These are phyloP conservation scores for Epichloe typhina DNA, from an alignment of 2,329 filamentous ascomycete species.

Conservation along the genomic window DNA sequence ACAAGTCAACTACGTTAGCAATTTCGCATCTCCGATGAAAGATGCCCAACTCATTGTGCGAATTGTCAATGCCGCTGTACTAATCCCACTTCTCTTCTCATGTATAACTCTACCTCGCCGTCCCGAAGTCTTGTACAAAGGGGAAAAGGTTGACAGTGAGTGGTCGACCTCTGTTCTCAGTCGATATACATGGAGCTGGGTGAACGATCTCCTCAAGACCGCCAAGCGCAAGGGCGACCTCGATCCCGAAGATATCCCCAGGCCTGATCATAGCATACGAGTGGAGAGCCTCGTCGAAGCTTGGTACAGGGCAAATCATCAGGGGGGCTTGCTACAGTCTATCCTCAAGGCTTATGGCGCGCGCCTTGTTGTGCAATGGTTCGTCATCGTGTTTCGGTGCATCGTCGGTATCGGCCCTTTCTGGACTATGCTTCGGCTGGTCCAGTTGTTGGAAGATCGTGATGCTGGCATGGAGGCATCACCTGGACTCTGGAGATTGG, in stretches of 20 bases:
- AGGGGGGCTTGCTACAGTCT: slow-evolving; percentile 44
- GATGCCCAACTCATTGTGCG: slow-evolving; percentile 32
- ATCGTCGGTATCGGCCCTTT: slow-evolving; percentile 58
- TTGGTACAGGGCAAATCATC: slow-evolving; percentile 35
- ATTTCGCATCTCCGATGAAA: slow-evolving; percentile 18
- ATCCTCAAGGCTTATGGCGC: slow-evolving; percentile 44
- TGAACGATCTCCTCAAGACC: slow-evolving; percentile 36
- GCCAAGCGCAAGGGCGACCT: slow-evolving; percentile 46
- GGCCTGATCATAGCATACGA: slow-evolving; percentile 42
- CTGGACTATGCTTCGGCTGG: slow-evolving; percentile 51
- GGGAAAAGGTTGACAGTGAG: slow-evolving; percentile 48
- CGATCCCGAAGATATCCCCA: slow-evolving; percentile 48
- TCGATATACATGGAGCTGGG: slow-evolving; percentile 56
- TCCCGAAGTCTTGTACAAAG: slow-evolving; percentile 50
- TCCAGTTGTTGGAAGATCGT: slow-evolving; percentile 49
- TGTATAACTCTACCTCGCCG: slow-evolving; percentile 50
- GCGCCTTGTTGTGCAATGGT: slow-evolving; percentile 44
- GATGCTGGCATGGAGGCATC: slow-evolving; percentile 30
- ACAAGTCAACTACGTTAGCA: slow-evolving; percentile 28
- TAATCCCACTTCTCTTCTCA: slow-evolving; percentile 31
- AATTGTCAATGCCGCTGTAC: slow-evolving; percentile 30
- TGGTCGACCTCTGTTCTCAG: slow-evolving; percentile 46
- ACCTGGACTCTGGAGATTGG: slow-evolving; percentile 52
- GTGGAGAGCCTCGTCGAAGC: slow-evolving; percentile 34
- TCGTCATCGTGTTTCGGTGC: slow-evolving; percentile 38